Evolutionary conservation across 2,329 filamentous ascomycete species (phyloP), one percentile per base, ranked within the genome.

Genomic region (Aquanectria penicillioides): DNA sequence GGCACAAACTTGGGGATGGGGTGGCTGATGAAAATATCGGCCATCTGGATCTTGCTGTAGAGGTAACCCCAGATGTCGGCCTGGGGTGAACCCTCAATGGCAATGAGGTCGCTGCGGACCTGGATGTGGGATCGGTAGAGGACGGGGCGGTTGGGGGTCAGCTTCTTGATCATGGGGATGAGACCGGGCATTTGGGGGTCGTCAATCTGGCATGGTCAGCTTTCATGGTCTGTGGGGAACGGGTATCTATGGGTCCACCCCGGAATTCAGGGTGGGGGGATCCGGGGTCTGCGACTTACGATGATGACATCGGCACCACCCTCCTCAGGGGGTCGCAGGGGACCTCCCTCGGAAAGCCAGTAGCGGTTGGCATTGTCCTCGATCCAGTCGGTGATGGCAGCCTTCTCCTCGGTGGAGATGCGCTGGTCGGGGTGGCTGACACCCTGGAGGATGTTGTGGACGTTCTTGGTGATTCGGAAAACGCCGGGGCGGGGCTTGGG

Each of bases 381-480:
- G 55, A 91, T 89, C 92, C 92, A 95, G 41, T 87, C 83, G 9
- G 83, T 83, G 48, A 94, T 85, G n/a, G 80, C 76, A 1, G 78
- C 73, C 67, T 88, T 87, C 56, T 91, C 85, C 2, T 89, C 83
- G 1, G 79, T 66, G 0, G 82, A 86, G 26, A 94, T 81, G n/a
- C 86, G 83, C 65, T 91, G 84, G 3, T 85, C 83, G 0, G 86
- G 84, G 22, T 83, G 80, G 34, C 87, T 87, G 36, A 94, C 91
- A 8, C 91, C 92, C 76, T 95, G 92, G 3, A 95, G 86, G 63
- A 94, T 94, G 75, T 95, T 95, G 84, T 95, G 92, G 67, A 93
- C 90, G 65, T 90, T 93, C 78, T 95, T 95, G 65, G 92, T 95
- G 74, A 92, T 89, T 47, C 91, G 84, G 75, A 95, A 95, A 10